A percentile compares a stretch with the other conserved stretches of the same genome.
Conservation (phyloP, 1,284 basidiomycete species). For the Ganoderma lucidum region DNA sequence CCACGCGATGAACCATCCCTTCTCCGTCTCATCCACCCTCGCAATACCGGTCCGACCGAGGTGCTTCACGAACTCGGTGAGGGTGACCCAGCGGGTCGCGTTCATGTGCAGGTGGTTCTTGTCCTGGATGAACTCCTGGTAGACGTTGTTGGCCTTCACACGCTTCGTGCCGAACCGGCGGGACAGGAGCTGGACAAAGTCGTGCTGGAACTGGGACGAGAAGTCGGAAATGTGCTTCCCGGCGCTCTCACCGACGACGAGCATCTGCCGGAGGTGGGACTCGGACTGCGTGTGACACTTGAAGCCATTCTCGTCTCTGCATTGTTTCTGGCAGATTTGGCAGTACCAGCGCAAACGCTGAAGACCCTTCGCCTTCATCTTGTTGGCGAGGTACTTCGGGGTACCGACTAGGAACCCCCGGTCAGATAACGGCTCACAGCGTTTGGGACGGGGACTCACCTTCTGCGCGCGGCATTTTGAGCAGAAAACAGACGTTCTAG, state of each 20-base stretch:
- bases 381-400: slow-evolving; percentile 91
- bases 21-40: slow-evolving; percentile 96
- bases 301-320: slow-evolving; percentile 97
- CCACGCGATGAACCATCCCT: slow-evolving; percentile 98
- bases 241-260: slow-evolving; percentile 93
- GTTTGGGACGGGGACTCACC: slow-evolving; percentile 49
- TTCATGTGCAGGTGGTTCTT: slow-evolving; percentile 99
- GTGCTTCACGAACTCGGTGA: slow-evolving; percentile 94
- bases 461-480: slow-evolving; percentile 81
- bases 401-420: slow-evolving; percentile 69
- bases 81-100: slow-evolving; percentile 95
- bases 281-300: slow-evolving; percentile 91
- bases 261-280: slow-evolving; percentile 94
- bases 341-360: slow-evolving; percentile 96
- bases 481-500: slow-evolving; percentile 15
- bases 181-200: slow-evolving; percentile 90
- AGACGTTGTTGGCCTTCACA: slow-evolving; percentile 94
- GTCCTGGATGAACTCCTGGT: slow-evolving; percentile 98
- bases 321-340: slow-evolving; percentile 96
- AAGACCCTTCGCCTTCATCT: slow-evolving; percentile 96
- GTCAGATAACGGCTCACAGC: neutral
- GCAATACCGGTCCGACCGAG: slow-evolving; percentile 90
- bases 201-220: slow-evolving; percentile 89
- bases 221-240: slow-evolving; percentile 92
- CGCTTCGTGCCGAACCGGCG: slow-evolving; percentile 94